Evolutionary conservation across 768 basidiomycete genomes (phyloP).

Genomic region (Cystofilobasidium bisporidii): DNA sequence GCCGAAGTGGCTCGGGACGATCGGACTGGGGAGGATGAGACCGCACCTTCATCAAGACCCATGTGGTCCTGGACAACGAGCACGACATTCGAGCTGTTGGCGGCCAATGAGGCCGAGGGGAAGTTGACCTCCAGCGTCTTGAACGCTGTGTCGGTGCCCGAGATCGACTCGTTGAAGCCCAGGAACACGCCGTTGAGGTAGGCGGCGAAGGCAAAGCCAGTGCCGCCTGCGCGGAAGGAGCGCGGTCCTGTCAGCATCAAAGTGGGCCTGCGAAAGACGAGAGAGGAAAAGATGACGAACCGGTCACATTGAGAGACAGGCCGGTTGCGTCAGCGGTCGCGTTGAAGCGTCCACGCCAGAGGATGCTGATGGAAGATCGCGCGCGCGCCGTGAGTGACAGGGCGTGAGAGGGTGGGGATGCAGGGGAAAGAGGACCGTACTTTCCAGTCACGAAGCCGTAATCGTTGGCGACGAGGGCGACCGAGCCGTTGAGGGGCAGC

Average conservation of each 20-base stretch:
- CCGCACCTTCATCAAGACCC: conserved; percentile 5
- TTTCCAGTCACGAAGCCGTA: conserved; percentile 12
- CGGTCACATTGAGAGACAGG: neutral
- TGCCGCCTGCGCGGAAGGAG: no score
- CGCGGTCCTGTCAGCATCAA: no score
- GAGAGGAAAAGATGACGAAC: no score
- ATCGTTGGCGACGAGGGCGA: conserved; percentile 3
- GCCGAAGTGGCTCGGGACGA: neutral
- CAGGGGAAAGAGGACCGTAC: neutral
- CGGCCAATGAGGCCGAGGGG: neutral
- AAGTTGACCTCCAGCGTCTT: neutral
- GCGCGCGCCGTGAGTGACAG: neutral
- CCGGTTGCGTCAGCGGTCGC: neutral
- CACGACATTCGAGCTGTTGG: neutral
- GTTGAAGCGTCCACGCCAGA: conserved; percentile 14
- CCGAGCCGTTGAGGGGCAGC: conserved; percentile 1
- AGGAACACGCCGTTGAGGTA: conserved; percentile 5
- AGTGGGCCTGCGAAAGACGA: no score
- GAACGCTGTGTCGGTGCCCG: neutral
- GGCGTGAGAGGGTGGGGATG: no score
- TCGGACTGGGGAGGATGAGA: neutral
- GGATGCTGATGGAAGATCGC: neutral
- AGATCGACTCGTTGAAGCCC: neutral
- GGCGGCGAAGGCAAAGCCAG: neutral
- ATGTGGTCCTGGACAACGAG: conserved; percentile 10